These are phyloP conservation scores for Fusarium austroafricanum DNA, from an alignment of 2,329 filamentous ascomycete species.

Conservation along the genomic window DNA sequence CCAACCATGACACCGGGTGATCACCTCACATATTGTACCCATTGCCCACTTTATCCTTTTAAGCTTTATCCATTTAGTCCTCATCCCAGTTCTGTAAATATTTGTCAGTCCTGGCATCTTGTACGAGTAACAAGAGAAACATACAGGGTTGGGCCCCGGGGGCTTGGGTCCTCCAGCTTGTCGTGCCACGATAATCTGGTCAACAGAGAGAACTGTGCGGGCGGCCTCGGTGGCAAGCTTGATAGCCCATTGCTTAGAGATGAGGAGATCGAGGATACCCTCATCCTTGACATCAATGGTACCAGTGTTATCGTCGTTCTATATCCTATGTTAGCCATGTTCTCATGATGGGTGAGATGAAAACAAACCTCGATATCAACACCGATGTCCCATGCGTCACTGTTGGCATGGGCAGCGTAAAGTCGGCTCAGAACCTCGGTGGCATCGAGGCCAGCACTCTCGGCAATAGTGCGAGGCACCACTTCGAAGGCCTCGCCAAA, in stretches of 20 bases:
- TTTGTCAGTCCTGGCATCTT: conserved; percentile 46
- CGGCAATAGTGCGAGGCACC: conserved; percentile 90
- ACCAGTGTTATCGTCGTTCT: conserved; percentile 83
- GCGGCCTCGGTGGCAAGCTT: conserved; percentile 96
- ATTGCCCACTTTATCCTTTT: conserved; percentile 38
- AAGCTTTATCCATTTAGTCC: conserved; percentile 60
- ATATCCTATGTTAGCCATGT: conserved; percentile 35
- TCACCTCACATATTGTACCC: conserved; percentile 30
- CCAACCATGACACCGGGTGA: conserved; percentile 37
- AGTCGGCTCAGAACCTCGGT: conserved; percentile 95
- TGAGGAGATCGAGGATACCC: conserved; percentile 91
- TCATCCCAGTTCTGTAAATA: conserved; percentile 69
- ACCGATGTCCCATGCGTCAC: conserved; percentile 88
- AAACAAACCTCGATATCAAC: conserved; percentile 84
- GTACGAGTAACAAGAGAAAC: conserved; percentile 39
- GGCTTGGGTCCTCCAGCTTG: conserved; percentile 98
- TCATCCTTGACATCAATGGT: conserved; percentile 87
- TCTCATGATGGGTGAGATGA: background rate
- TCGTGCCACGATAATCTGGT: conserved; percentile 98
- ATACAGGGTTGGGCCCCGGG: conserved; percentile 85
- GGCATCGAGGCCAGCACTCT: conserved; percentile 94
- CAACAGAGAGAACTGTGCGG: conserved; percentile 92
- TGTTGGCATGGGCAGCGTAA: conserved; percentile 92
- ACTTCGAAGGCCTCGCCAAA: conserved; percentile 98
- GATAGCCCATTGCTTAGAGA: conserved; percentile 96